Percentiles rank a stretch among this genome's conserved stretches.
Evolutionary conservation across 176 grass and related monocot species (phyloP).

Genomic region (Lolium perenne): DNA sequence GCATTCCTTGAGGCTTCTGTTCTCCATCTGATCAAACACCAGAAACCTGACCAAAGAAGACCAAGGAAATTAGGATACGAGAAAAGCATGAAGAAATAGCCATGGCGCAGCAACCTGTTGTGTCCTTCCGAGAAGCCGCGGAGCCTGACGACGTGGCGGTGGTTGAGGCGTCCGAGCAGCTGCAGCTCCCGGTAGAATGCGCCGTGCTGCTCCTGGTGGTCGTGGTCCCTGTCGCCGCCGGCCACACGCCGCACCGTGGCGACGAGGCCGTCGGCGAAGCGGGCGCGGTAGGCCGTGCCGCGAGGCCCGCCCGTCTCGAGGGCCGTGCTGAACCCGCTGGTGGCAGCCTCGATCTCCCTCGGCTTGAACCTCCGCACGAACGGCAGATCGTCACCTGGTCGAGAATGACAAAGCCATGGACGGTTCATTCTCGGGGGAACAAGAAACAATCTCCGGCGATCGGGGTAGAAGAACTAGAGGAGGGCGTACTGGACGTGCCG

Average conservation of each 20-base stretch:
- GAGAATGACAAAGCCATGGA: background rate
- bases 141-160: constrained; percentile 85
- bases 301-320: constrained; percentile 52
- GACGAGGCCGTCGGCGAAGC: constrained; percentile 75
- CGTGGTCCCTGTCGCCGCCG: background rate
- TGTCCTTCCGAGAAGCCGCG: constrained; percentile 73
- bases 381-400: constrained; percentile 50
- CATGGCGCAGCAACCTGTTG: constrained; percentile 48
- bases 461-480: background rate
- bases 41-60: constrained; percentile 60
- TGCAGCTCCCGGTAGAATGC: constrained; percentile 75
- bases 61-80: background rate
- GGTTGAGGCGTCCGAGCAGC: constrained; percentile 75
- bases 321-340: constrained; percentile 69
- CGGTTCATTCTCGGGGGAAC: too few relatives aligned
- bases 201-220: constrained; percentile 26
- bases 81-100: background rate
- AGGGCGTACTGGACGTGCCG: constrained; percentile 35
- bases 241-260: constrained; percentile 59
- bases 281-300: constrained; percentile 72
- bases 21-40: constrained; percentile 90
- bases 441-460: background rate
- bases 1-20: constrained; percentile 77
- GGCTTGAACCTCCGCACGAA: constrained; percentile 70
- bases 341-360: constrained; percentile 81